Evolutionary conservation across 352 stramenopile genomes (phyloP).

Genomic region (Phytopythium delawarense): DNA sequence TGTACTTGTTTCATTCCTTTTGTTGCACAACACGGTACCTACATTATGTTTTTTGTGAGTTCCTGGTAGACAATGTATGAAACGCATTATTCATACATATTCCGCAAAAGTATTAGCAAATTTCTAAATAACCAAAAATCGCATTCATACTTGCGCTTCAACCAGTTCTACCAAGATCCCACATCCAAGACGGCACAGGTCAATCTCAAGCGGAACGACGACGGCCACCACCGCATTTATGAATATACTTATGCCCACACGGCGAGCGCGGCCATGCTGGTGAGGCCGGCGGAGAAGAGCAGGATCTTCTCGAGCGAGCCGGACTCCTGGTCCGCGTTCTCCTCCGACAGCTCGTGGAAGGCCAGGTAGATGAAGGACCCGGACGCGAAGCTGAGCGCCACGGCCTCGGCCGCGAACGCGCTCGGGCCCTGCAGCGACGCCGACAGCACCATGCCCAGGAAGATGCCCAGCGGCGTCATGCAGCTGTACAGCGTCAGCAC

Average conservation of each 20-base stretch:
- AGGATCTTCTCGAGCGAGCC: conserved; percentile 39
- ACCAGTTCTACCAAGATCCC: too few species aligned
- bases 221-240: not conserved
- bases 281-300: conserved; percentile 44
- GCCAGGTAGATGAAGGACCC: conserved; percentile 68
- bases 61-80: too few species aligned
- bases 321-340: conserved; percentile 35
- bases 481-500: conserved; percentile 60
- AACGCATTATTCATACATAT: too few species aligned
- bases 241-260: conserved; percentile 30
- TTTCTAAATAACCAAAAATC: too few species aligned
- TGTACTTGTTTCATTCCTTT: too few species aligned
- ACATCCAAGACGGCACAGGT: not conserved
- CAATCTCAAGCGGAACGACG: not conserved
- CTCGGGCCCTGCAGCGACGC: conserved; percentile 35
- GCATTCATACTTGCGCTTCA: too few species aligned
- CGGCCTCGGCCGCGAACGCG: conserved; percentile 34
- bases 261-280: conserved; percentile 46
- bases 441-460: conserved; percentile 54
- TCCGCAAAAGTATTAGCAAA: too few species aligned
- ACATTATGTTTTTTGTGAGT: too few species aligned
- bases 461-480: conserved; percentile 62
- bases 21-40: too few species aligned
- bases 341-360: conserved; percentile 63
- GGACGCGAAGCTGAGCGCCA: conserved; percentile 48